Evolutionary conservation across 805 yeast species (phyloP).

Genomic region (Tetrapisispora iriomotensis): DNA sequence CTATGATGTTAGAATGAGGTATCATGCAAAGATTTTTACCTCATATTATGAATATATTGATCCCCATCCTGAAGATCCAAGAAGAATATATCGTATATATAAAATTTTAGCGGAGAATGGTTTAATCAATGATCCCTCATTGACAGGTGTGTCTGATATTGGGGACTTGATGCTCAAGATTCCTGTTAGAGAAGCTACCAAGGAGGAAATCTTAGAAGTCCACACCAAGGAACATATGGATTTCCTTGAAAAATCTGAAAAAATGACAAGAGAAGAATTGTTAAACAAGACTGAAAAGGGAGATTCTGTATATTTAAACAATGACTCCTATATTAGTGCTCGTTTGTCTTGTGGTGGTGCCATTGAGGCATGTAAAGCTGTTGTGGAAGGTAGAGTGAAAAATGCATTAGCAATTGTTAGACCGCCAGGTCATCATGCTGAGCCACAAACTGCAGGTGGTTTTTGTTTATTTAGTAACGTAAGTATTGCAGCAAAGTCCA

Average conservation of each 20-base stretch:
- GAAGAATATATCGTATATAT: constrained; percentile 88
- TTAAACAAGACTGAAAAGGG: constrained; percentile 80
- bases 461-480: constrained; percentile 94
- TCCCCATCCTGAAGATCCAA: constrained; percentile 98
- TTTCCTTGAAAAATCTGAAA: constrained; percentile 62
- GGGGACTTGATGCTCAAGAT: constrained; percentile 84
- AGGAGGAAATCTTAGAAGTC: constrained; percentile 76
- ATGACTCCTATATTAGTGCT: constrained; percentile 80
- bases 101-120: constrained; percentile 93
- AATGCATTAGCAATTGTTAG: constrained; percentile 91
- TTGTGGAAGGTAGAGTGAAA: constrained; percentile 83
- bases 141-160: constrained; percentile 58
- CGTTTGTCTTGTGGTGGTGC: constrained; percentile 93
- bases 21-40: constrained; percentile 89
- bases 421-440: constrained; percentile 99
- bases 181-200: constrained; percentile 81
- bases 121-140: constrained; percentile 64
- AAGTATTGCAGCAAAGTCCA: constrained; percentile 89
- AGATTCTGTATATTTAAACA: constrained; percentile 90
- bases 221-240: constrained; percentile 75
- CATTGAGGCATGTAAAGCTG: constrained; percentile 92
- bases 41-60: constrained; percentile 89
- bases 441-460: constrained; percentile 95
- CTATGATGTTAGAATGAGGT: constrained; percentile 94
- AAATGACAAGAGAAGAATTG: constrained; percentile 68